These are phyloP conservation scores for Phytophthora agathidicida DNA, from an alignment of 352 stramenopile genomes.

Conservation along the genomic window DNA sequence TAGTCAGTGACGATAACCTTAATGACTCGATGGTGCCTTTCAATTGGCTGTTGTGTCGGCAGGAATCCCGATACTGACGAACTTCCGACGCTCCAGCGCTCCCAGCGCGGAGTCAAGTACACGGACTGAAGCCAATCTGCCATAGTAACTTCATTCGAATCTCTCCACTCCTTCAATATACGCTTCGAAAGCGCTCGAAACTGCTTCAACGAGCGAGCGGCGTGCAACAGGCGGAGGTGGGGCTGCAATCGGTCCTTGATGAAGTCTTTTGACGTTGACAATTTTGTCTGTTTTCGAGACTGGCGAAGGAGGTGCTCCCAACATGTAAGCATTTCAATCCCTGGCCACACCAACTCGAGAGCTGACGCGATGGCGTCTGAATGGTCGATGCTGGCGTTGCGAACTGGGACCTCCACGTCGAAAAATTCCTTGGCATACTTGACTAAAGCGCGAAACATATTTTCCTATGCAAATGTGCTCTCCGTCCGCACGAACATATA, in stretches of 20 bases:
- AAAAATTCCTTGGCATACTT: constrained; percentile 9
- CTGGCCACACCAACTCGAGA: background rate
- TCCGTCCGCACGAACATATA: too few species aligned
- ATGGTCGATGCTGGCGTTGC: constrained; percentile 4
- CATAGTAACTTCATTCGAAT: background rate
- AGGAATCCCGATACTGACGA: constrained; percentile 4
- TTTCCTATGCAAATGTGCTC: constrained; percentile 3
- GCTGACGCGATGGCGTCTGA: constrained; percentile 1
- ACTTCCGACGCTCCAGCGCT: constrained; percentile 7
- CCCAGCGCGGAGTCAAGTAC: constrained; percentile 1
- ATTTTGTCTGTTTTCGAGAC: background rate
- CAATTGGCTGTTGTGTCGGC: constrained; percentile 3
- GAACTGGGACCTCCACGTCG: background rate
- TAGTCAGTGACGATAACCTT: constrained; percentile 15
- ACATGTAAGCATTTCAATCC: constrained; percentile 4
- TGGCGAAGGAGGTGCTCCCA: constrained; percentile 9
- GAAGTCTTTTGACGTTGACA: background rate
- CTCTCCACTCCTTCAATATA: background rate
- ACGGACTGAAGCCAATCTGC: background rate
- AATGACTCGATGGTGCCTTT: constrained; percentile 13
- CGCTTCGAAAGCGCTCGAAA: constrained; percentile 4
- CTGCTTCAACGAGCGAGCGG: background rate
- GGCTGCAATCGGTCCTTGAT: background rate
- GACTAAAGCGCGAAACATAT: background rate
- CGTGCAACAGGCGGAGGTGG: background rate